Conservation (phyloP, 495 filamentous ascomycete species). For the Podospora sp. region DNA sequence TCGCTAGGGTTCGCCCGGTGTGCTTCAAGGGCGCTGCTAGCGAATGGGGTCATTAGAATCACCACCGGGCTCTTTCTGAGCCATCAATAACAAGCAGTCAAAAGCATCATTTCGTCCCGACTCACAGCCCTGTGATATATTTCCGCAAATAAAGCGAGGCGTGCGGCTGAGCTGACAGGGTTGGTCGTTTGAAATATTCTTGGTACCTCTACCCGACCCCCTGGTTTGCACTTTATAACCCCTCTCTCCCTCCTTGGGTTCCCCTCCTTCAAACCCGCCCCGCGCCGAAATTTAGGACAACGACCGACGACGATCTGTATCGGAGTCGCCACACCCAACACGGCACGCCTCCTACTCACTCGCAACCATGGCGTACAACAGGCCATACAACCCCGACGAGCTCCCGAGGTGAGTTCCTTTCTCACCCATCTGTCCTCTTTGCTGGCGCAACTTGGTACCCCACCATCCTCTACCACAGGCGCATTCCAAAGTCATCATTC, state of each 20-base stretch:
- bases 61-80: neutral
- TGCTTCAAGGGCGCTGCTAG: too few species aligned
- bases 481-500: neutral
- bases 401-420: constrained; percentile 78
- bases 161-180: constrained; percentile 16
- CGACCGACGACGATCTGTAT: constrained; percentile 23
- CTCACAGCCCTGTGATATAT: neutral
- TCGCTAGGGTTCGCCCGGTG: neutral
- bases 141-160: neutral
- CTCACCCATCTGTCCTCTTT: neutral
- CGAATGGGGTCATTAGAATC: neutral
- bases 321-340: constrained; percentile 12
- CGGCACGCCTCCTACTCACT: constrained; percentile 11
- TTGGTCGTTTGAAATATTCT: neutral
- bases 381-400: constrained; percentile 91
- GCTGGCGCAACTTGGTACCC: neutral
- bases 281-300: constrained; percentile 5
- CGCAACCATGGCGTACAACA: constrained; percentile 86
- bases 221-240: constrained; percentile 4
- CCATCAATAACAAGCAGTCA: neutral
- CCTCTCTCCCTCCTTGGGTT: neutral
- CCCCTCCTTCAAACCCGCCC: constrained; percentile 3
- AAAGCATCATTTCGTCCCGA: neutral
- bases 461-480: neutral
- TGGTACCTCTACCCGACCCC: neutral